Evolutionary conservation across 2,329 filamentous ascomycete genomes (phyloP).

Genomic region (Arthrobotrys entomopaga): DNA sequence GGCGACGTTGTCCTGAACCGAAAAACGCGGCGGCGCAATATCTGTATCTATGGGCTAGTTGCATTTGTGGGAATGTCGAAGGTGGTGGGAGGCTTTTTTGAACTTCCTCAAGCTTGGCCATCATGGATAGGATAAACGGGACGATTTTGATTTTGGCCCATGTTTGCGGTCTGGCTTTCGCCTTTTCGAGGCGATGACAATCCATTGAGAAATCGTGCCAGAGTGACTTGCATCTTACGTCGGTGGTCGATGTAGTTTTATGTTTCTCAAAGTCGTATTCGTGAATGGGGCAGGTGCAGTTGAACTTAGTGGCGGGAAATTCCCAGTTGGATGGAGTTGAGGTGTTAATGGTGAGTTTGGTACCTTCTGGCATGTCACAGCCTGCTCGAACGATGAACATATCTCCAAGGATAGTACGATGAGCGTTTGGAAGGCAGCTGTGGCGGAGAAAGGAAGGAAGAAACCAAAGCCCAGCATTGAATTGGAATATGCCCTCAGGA

Average conservation of each 20-base stretch:
- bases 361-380: constrained; percentile 37
- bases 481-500: constrained; percentile 13
- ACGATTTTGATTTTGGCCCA: constrained; percentile 28
- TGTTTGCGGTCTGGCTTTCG: constrained; percentile 24
- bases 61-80: constrained; percentile 22
- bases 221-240: constrained; percentile 6
- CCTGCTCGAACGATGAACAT: constrained; percentile 47
- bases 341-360: constrained; percentile 32
- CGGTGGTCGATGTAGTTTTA: background rate
- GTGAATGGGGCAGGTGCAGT: constrained; percentile 41
- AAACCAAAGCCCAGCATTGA: constrained; percentile 42
- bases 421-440: constrained; percentile 46
- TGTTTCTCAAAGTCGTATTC: constrained; percentile 16
- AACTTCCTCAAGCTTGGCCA: constrained; percentile 13
- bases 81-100: constrained; percentile 16
- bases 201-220: constrained; percentile 30
- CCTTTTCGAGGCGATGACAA: constrained; percentile 23
- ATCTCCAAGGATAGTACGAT: constrained; percentile 41
- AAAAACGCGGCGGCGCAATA: constrained; percentile 40
- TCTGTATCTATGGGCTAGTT: constrained; percentile 38
- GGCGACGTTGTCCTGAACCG: constrained; percentile 36
- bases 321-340: constrained; percentile 43
- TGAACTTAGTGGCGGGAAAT: constrained; percentile 27
- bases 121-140: constrained; percentile 19
- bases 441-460: constrained; percentile 47